Percentiles rank a stretch among this genome's conserved stretches.
These are phyloP conservation scores for Aureoboletus auriporus DNA, from an alignment of 768 basidiomycete genomes.

Conservation along the genomic window DNA sequence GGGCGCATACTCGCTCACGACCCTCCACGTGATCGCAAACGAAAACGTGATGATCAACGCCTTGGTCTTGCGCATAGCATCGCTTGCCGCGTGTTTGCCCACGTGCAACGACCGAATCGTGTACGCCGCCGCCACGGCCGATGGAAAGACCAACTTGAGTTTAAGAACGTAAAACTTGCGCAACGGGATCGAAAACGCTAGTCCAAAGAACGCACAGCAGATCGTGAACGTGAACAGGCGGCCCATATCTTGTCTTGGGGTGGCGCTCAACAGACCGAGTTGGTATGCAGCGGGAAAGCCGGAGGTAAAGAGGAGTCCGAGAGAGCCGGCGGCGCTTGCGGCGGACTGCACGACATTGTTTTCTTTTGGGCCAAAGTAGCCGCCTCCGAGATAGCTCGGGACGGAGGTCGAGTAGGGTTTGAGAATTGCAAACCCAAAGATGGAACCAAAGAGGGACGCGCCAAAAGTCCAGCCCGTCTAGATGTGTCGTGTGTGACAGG, in stretches of 20 bases:
- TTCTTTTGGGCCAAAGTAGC: slow-evolving; percentile 62
- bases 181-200: slow-evolving; percentile 64
- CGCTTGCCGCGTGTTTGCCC: slow-evolving; percentile 43
- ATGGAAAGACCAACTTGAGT: slow-evolving; percentile 45
- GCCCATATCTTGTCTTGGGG: slow-evolving; percentile 47
- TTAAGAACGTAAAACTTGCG: slow-evolving; percentile 51
- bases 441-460: slow-evolving; percentile 50
- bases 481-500: neutral
- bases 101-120: slow-evolving; percentile 61
- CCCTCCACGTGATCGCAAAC: slow-evolving; percentile 47
- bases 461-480: slow-evolving; percentile 63
- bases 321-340: slow-evolving; percentile 46
- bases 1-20: slow-evolving; percentile 49
- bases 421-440: slow-evolving; percentile 46
- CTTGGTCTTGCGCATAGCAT: slow-evolving; percentile 54
- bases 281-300: slow-evolving; percentile 62
- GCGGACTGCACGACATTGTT: slow-evolving; percentile 31
- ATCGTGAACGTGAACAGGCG: slow-evolving; percentile 52
- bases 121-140: slow-evolving; percentile 62
- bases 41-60: slow-evolving; percentile 45
- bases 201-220: slow-evolving; percentile 55
- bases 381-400: slow-evolving; percentile 44
- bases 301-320: slow-evolving; percentile 57
- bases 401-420: slow-evolving; percentile 50
- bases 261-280: slow-evolving; percentile 41